These are phyloP conservation scores for Russula ochroleuca DNA, from an alignment of 768 basidiomycete species.

Conservation along the genomic window DNA sequence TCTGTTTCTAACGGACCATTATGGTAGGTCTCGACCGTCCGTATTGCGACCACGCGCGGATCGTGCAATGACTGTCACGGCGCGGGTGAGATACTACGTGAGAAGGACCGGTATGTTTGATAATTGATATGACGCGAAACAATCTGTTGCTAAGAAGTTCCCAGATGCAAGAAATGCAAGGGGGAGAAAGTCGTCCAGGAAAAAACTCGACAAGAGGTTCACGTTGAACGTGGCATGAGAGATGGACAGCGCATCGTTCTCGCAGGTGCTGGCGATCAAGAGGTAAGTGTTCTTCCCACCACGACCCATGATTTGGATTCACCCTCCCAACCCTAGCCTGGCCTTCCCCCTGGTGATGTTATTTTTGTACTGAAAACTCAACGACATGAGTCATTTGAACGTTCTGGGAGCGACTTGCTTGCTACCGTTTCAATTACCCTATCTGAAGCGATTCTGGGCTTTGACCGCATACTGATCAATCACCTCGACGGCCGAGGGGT, in stretches of 20 bases:
- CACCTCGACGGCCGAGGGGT: constrained; percentile 95
- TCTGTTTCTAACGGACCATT: constrained; percentile 1
- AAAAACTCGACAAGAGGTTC: constrained; percentile 84
- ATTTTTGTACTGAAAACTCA: constrained; percentile 69
- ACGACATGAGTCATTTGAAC: constrained; percentile 77
- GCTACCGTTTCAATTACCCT: constrained; percentile 81
- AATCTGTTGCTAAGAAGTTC: constrained; percentile 16
- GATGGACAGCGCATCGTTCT: constrained; percentile 83
- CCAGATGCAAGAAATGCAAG: constrained; percentile 93
- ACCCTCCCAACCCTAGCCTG: constrained; percentile 52
- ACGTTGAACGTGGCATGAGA: constrained; percentile 81
- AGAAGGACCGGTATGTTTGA: constrained; percentile 68
- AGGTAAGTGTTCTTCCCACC: constrained; percentile 44
- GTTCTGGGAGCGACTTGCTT: constrained; percentile 75
- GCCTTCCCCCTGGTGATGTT: constrained; percentile 84
- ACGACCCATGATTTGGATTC: not conserved
- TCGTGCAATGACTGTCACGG: constrained; percentile 70
- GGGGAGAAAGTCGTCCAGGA: constrained; percentile 79
- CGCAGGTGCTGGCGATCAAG: constrained; percentile 88
- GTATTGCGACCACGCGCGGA: constrained; percentile 48
- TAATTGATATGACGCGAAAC: not conserved
- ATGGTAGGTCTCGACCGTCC: constrained; percentile 43
- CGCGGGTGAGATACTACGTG: constrained; percentile 63
- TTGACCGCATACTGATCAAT: constrained; percentile 82
- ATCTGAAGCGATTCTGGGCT: constrained; percentile 93